Percentiles rank a stretch among this genome's conserved stretches.
Evolutionary conservation across 2,329 filamentous ascomycete genomes (phyloP).

Genomic region (Colletotrichum viniferum): DNA sequence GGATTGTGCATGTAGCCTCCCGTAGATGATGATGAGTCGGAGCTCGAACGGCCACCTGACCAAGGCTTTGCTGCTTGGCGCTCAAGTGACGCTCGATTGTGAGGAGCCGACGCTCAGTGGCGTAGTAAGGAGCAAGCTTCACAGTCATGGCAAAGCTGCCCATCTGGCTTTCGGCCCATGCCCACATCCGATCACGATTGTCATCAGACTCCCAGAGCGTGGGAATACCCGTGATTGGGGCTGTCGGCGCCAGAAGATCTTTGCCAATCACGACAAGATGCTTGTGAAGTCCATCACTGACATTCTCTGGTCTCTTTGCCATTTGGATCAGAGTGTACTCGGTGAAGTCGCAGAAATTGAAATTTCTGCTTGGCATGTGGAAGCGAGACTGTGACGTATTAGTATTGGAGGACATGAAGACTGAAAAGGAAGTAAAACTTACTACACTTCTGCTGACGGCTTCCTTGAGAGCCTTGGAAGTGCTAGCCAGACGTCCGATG

Average conservation of each 20-base stretch:
- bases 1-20: background rate
- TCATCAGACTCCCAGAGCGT: background rate
- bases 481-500: background rate
- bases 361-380: background rate
- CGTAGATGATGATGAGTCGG: background rate
- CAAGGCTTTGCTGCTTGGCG: background rate
- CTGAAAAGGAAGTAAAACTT: background rate
- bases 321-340: background rate
- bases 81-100: background rate
- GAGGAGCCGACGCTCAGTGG: background rate
- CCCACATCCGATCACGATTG: background rate
- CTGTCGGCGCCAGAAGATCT: background rate
- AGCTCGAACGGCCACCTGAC: background rate
- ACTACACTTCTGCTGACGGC: background rate
- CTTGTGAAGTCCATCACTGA: background rate
- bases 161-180: background rate
- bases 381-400: constrained; percentile 1
- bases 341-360: background rate
- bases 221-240: background rate
- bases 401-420: background rate
- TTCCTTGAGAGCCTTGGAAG: background rate
- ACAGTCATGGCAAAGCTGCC: background rate
- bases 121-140: background rate
- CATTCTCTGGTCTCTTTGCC: background rate
- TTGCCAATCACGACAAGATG: background rate